Evolutionary conservation across 768 basidiomycete genomes (phyloP), one percentile per base, ranked within the genome.

Genomic region (Hericium erinaceus): DNA sequence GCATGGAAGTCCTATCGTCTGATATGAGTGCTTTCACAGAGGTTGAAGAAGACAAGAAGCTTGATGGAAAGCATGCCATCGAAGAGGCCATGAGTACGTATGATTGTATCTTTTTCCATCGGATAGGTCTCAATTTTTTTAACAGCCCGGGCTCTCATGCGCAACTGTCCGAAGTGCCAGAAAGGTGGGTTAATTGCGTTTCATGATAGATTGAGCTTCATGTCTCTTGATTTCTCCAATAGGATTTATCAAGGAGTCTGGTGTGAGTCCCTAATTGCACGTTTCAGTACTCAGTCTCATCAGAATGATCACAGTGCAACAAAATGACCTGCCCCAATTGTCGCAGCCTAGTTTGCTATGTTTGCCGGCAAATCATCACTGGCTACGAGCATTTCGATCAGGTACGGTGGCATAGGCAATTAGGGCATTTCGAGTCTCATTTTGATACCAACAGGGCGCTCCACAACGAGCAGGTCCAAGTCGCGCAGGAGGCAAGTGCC

Each of bases 81-180:
- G 94, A 97, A 67, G 94, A 97, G 66, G 94, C 93, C 2, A 97
- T 97, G 94, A 91, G 90, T 88, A 66, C 9, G 78, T 71, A 28
- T 7, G 54, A 54, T 39, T 44, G 48, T 26, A 38, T 8, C 37
- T 41, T 16, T 44, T 54, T 39, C 48, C 12, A 46, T 26, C 15
- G 54, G 26, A 39, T 44, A 56, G 39, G 61, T 63, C 18, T 60
- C 49, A 54, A 3, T 4, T 8, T 4, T 8, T 58, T 33, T 49
- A 58, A 11, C 56, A 90, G 89, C 89, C 38, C 77, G 78, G 48
- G 93, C 93, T 3, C 73, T 95, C 12, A 88, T 92, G 83, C 80
- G 93, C 39, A 87, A 84, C 61, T 97, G 94, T 70, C 94, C 94
- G 0, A 87, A 84, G 58, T 95, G 90, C 70, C 68, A 81, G 55